Conservation (phyloP, 495 filamentous ascomycete genomes). For the Aspergillus nidulans region DNA sequence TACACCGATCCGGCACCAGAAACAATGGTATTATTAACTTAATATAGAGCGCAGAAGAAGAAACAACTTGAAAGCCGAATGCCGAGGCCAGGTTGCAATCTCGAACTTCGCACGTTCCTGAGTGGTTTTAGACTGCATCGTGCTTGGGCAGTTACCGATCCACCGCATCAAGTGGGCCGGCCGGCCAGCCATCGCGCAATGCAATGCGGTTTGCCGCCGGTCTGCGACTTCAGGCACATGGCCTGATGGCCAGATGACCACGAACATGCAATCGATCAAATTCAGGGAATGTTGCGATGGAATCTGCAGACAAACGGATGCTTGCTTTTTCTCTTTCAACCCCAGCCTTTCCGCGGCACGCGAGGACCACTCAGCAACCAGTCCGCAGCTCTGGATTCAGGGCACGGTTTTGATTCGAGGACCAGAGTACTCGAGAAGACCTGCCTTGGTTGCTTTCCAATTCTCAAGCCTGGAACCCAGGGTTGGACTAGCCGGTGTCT, state of each 20-base stretch:
- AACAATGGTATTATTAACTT: not conserved
- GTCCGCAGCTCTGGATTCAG: not conserved
- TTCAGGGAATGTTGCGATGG: not conserved
- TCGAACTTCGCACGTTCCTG: not conserved
- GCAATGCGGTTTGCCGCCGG: not conserved
- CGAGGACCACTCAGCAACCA: not conserved
- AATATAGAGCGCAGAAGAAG: not conserved
- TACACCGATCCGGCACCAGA: not conserved
- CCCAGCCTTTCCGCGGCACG: not conserved
- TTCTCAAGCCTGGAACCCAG: not conserved
- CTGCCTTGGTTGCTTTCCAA: not conserved
- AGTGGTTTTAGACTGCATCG: not conserved
- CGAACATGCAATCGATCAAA: not conserved
- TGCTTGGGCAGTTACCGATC: not conserved
- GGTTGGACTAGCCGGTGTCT: not conserved
- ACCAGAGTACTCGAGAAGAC: not conserved
- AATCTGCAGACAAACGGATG: no score
- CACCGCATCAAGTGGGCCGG: not conserved
- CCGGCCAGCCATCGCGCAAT: not conserved
- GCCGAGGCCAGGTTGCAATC: not conserved
- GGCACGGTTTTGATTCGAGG: slow-evolving; percentile 1
- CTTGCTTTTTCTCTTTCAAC: not conserved
- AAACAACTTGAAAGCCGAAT: not conserved
- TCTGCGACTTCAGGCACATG: not conserved
- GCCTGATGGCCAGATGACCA: not conserved